Base-by-base conservation (phyloP, 192 early-diverging fungal species). In the Rhizophagus clarus region DNA sequence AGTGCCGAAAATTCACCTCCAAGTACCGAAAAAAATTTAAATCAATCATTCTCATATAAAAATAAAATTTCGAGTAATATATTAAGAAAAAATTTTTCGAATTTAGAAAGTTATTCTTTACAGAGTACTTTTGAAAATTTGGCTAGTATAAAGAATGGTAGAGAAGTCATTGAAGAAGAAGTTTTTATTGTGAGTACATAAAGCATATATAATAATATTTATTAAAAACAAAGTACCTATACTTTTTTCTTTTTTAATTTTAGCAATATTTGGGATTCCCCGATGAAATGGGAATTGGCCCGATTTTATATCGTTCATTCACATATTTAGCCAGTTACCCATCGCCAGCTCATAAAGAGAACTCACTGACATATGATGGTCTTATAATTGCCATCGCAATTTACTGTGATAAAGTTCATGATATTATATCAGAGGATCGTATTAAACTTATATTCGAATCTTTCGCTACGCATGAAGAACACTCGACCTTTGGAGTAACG, bases 381-480 rank as follows among this genome's bases (percentile, higher is more conserved):
- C 34, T 72, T 32, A 45, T 45, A 72, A 72, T 24, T 0, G 70
- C 70, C 20, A 37, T 72, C 22, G 70, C 70, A 20, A 42, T 72
- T 12, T 72, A 72, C 8, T 72, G 70, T 45, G 70, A 72, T 45
- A 72, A 72, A n/a, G 4, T 45, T 24, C 26, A 20, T 24, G 42
- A 45, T 32, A 24, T 42, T 20, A 72, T 72, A 32, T 11, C 7
- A 37, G 70, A 72, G 42, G 70, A 72, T 26, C 32, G 42, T 15
- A 8, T 72, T 17, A 72, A 72, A 26, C 70, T 72, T n/a, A 34
- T 72, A 12, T 72, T 72, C 6, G 37, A 72, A 32, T 72, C 70
- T 42, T 72, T 45, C 9, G 28, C 70, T 11, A 72, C 8, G 2
- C 32, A n/a, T 42, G 28, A 11, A 24, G 70, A 64, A 28, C 62